Conservation (phyloP, 257 asterid species). For the Solanum chiquidenum region DNA sequence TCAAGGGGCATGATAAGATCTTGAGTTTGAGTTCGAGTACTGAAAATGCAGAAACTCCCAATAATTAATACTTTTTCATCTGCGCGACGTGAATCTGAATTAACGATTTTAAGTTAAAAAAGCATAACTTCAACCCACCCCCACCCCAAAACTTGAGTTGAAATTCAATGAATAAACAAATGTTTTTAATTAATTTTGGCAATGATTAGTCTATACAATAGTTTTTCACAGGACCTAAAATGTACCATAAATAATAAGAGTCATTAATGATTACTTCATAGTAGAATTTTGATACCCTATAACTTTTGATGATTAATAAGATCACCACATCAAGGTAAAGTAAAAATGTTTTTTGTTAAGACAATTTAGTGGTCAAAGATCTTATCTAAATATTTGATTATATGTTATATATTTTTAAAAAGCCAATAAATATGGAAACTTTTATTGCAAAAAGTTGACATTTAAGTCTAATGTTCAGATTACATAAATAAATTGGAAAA, state of each 20-base stretch:
- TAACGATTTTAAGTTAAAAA: accelerated
- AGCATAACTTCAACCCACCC: background rate
- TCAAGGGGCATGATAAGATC: background rate
- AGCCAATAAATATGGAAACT: background rate
- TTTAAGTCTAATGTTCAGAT: background rate
- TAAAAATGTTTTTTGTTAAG: background rate
- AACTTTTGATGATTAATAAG: background rate
- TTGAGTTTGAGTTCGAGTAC: background rate
- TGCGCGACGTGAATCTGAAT: background rate
- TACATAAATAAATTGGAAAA: background rate
- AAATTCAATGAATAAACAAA: background rate
- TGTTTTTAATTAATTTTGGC: background rate
- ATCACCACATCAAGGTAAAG: background rate
- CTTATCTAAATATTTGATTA: background rate
- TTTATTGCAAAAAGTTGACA: background rate
- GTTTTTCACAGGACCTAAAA: background rate
- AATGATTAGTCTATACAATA: background rate
- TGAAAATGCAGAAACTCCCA: background rate
- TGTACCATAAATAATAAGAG: background rate
- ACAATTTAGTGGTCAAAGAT: background rate
- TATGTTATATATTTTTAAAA: background rate
- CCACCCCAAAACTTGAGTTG: background rate
- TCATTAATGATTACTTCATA: background rate
- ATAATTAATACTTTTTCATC: background rate
- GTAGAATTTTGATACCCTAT: background rate